Evolutionary conservation across 345 rosid genomes (phyloP), one percentile per base, ranked within the genome.

Genomic region (Trapa bicornis): DNA sequence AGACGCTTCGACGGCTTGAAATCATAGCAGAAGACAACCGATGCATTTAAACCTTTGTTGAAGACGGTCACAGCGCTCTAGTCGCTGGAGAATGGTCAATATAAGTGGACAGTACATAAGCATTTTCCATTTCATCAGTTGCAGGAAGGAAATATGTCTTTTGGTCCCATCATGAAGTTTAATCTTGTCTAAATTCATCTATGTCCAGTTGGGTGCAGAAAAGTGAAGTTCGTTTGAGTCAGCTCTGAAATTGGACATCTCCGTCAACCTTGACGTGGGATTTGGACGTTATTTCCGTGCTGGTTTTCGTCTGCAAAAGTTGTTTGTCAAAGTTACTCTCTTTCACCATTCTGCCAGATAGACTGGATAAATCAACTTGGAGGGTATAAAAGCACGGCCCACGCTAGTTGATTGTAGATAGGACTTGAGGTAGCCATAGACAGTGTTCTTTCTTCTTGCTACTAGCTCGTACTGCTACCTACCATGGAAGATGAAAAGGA

Each of bases 401-500:
- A 22, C 54, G 16, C 16, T 4, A 13, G 2, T 10, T 50, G 12
- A 3, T 17, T 14, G 17, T 50, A 16, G 4, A 50, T 14, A 22
- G 43, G 43, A 41, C 29, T 22, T 22, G 29, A 22, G 29, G 29
- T 22, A 22, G 29, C 29, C 29, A 22, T 22, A 22, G 29, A 22
- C 29, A 22, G 29, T 22, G 29, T 22, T 22, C 22, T 16, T 14
- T 50, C 22, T 1, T 6, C 22, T 15, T 50, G 2, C 63, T 22
- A 22, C 16, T 9, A 29, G 11, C 38, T 58, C 32, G 11, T 33
- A 35, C 1, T 33, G 12, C 1, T 35, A 10, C 11, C 63, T 15
- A 58, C 38, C 63, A 58, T 32, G 63, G 63, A 65, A 65, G 52
- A 65, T 9, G 16, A 29, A 37, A 65, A 57, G 43, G 64, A 57